phyloP scores from a whole-genome alignment of 2,329 filamentous ascomycete genomes.

The Alternaria postmessia region DNA sequence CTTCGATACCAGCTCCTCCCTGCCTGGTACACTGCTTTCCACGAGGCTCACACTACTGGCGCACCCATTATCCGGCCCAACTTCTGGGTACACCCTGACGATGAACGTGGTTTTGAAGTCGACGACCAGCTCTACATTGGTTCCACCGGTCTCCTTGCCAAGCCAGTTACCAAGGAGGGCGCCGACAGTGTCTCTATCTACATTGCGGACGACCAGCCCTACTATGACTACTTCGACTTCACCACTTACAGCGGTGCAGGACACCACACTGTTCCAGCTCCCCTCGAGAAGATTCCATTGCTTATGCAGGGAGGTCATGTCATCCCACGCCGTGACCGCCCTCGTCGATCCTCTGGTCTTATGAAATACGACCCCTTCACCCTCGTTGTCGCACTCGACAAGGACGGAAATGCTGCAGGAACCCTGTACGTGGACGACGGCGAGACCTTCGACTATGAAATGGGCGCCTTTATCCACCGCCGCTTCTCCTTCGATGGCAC shows the following conservation, averaged over 20 bases:
- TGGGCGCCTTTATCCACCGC: constrained; percentile 88
- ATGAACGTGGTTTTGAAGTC: constrained; percentile 85
- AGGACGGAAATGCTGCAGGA: constrained; percentile 76
- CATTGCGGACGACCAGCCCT: constrained; percentile 85
- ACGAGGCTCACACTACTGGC: constrained; percentile 81
- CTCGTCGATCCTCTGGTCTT: constrained; percentile 81
- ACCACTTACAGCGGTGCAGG: constrained; percentile 76
- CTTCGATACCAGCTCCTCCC: constrained; percentile 90
- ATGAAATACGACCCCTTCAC: constrained; percentile 98
- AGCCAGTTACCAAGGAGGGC: constrained; percentile 84
- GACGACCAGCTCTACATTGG: constrained; percentile 96
- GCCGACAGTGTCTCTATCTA: constrained; percentile 79
- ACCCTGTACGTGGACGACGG: constrained; percentile 93
- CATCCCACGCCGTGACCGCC: constrained; percentile 86
- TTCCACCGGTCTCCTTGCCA: constrained; percentile 86
- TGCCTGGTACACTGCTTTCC: constrained; percentile 97
- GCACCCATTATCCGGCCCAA: constrained; percentile 90
- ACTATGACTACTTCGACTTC: constrained; percentile 96
- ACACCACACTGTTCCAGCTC: constrained; percentile 75
- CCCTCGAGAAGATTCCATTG: constrained; percentile 85
- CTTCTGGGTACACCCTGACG: constrained; percentile 87
- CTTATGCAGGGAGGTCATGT: constrained; percentile 94
- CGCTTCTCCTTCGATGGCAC: constrained; percentile 71
- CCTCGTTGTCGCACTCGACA: constrained; percentile 76
- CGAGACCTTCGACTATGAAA: constrained; percentile 86